Conservation (phyloP, 2,329 filamentous ascomycete species). For the Diplocarpon mali region DNA sequence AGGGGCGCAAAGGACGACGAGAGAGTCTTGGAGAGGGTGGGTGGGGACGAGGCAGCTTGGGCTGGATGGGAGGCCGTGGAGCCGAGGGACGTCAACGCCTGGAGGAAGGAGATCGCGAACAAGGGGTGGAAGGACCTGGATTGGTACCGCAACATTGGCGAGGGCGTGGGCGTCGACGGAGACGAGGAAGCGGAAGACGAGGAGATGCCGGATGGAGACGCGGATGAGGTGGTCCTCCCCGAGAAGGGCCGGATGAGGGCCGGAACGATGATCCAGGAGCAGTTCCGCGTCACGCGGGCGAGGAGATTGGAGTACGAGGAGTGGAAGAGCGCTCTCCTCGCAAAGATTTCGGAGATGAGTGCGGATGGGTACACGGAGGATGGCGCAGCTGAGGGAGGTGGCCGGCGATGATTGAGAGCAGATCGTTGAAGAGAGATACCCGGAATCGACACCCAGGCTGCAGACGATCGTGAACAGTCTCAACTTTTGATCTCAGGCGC, state of each 20-base stretch:
- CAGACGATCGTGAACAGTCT: background rate
- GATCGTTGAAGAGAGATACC: no score
- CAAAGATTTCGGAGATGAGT: slow-evolving; percentile 37
- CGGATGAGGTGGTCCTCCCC: slow-evolving; percentile 6
- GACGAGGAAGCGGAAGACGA: slow-evolving; percentile 27
- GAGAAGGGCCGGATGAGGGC: slow-evolving; percentile 12
- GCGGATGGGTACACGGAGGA: background rate
- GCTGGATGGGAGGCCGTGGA: slow-evolving; percentile 38
- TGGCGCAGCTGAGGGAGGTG: slow-evolving; percentile 8
- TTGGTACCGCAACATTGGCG: slow-evolving; percentile 49
- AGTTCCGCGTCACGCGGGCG: slow-evolving; percentile 58
- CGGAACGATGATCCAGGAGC: slow-evolving; percentile 61
- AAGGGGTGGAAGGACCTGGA: slow-evolving; percentile 38
- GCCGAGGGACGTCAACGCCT: slow-evolving; percentile 47
- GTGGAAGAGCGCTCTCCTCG: slow-evolving; percentile 54
- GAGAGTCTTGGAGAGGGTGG: slow-evolving; percentile 33
- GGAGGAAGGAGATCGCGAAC: slow-evolving; percentile 44
- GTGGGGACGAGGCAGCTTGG: slow-evolving; percentile 37
- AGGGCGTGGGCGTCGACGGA: slow-evolving; percentile 25
- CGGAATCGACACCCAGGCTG: no score
- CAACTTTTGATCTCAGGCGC: background rate
- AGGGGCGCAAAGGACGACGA: slow-evolving; percentile 29
- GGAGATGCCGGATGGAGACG: slow-evolving; percentile 22
- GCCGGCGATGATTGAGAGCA: background rate
- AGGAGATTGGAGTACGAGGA: slow-evolving; percentile 47